Percentiles rank a stretch among this genome's conserved stretches.
These are phyloP conservation scores for Fusarium brevicatenulatum DNA, from an alignment of 2,329 filamentous ascomycete genomes.

Conservation along the genomic window DNA sequence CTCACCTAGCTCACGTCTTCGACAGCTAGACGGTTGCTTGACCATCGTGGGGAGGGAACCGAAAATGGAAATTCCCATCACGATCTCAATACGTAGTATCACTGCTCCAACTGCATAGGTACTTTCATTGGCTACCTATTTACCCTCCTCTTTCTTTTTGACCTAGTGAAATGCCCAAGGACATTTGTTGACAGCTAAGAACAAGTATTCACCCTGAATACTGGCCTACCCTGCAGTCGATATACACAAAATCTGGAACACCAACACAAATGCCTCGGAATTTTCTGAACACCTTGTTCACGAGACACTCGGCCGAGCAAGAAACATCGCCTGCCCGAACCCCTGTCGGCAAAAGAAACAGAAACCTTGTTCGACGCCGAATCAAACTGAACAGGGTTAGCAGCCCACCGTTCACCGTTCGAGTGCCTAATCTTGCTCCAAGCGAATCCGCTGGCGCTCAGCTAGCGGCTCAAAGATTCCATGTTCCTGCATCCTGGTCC, in stretches of 20 bases:
- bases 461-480: constrained; percentile 11
- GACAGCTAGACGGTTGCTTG: neutral
- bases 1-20: neutral
- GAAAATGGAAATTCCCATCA: neutral
- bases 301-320: constrained; percentile 18
- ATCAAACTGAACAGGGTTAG: constrained; percentile 13
- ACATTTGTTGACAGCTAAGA: neutral
- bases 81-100: neutral
- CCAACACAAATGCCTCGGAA: neutral
- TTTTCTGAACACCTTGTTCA: neutral
- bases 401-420: constrained; percentile 4
- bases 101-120: neutral
- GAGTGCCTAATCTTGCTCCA: constrained; percentile 11
- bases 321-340: neutral
- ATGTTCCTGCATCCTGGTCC: constrained; percentile 37
- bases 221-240: neutral
- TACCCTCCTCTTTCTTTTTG: neutral
- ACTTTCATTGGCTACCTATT: neutral
- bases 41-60: neutral
- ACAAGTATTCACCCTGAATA: neutral
- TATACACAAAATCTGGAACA: neutral
- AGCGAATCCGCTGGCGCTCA: neutral
- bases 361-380: neutral
- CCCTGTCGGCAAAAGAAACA: constrained; percentile 1
- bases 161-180: neutral